These are phyloP conservation scores for Lavandula angustifolia DNA, from an alignment of 257 asterid species.

Conservation along the genomic window DNA sequence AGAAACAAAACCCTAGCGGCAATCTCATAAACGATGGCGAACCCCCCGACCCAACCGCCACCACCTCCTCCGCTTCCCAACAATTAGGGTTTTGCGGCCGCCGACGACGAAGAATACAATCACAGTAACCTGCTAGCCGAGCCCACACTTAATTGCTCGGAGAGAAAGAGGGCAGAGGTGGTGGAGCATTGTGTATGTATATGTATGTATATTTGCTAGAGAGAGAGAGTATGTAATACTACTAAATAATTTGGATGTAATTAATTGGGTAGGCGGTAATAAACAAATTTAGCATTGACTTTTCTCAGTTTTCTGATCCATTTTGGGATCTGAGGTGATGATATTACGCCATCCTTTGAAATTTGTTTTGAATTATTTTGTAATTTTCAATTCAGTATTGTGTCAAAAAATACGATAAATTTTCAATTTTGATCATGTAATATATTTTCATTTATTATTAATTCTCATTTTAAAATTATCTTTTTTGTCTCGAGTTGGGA, in stretches of 20 bases:
- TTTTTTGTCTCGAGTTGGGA: too few relatives aligned
- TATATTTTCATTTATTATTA: too few relatives aligned
- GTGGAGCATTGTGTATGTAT: conserved; percentile 16
- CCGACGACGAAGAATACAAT: neutral
- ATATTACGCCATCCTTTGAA: too few relatives aligned
- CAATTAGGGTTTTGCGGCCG: conserved; percentile 43
- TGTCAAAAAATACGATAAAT: too few relatives aligned
- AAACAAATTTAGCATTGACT: conserved; percentile 38
- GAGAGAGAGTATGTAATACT: conserved; percentile 6
- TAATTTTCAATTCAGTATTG: too few relatives aligned
- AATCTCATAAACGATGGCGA: conserved; percentile 24
- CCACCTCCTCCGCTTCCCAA: conserved; percentile 1
- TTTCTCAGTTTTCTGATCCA: neutral
- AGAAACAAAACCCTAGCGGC: conserved; percentile 22
- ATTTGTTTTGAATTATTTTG: too few relatives aligned
- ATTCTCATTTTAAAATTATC: too few relatives aligned
- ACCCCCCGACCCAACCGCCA: conserved; percentile 25
- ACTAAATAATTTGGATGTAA: neutral
- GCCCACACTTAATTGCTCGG: conserved; percentile 20
- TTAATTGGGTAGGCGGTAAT: conserved; percentile 39
- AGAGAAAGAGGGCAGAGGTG: conserved; percentile 19
- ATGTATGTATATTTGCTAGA: neutral
- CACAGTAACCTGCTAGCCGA: conserved; percentile 30
- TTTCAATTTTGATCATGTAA: too few relatives aligned
- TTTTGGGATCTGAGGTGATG: too few relatives aligned